Evolutionary conservation across 1,139 yeast species (phyloP).

Genomic region (Geotrichum siamense): DNA sequence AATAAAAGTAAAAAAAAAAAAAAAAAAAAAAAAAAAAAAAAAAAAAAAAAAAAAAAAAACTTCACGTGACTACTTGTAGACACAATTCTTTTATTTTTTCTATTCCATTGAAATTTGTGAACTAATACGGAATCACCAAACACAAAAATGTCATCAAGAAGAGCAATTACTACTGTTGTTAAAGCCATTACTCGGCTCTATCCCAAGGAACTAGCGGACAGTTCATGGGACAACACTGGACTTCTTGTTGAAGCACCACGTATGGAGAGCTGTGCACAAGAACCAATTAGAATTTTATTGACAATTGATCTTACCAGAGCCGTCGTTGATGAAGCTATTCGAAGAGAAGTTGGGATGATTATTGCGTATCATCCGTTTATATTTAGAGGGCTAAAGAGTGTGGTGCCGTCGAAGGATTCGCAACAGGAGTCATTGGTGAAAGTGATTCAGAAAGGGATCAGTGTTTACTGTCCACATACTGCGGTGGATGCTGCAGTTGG

Average conservation of each 20-base stretch:
- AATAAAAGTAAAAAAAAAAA: no score
- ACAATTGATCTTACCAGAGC: constrained; percentile 78
- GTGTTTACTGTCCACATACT: constrained; percentile 94
- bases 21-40: no score
- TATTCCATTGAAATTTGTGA: background rate
- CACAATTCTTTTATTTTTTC: background rate
- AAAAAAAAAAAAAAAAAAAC: no score
- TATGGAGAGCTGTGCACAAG: constrained; percentile 13
- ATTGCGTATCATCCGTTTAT: constrained; percentile 92
- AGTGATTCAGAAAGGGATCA: constrained; percentile 65
- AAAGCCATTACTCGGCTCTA: constrained; percentile 51
- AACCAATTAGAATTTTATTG: constrained; percentile 47
- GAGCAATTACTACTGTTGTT: constrained; percentile 20
- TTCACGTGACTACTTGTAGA: background rate
- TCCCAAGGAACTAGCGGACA: constrained; percentile 72
- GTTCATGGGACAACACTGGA: constrained; percentile 92
- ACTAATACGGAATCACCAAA: background rate
- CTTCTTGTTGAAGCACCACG: constrained; percentile 60
- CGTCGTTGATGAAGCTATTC: constrained; percentile 82
- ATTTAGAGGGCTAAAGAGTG: constrained; percentile 78
- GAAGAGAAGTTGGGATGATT: constrained; percentile 43
- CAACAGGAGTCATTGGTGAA: constrained; percentile 73
- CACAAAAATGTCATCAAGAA: constrained; percentile 16
- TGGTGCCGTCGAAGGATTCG: constrained; percentile 53
- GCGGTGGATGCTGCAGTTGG: constrained; percentile 88